A percentile compares a stretch with the other conserved stretches of the same genome.
phyloP scores from a whole-genome alignment of 2,329 filamentous ascomycete species.

The Beauveria asiatica region DNA sequence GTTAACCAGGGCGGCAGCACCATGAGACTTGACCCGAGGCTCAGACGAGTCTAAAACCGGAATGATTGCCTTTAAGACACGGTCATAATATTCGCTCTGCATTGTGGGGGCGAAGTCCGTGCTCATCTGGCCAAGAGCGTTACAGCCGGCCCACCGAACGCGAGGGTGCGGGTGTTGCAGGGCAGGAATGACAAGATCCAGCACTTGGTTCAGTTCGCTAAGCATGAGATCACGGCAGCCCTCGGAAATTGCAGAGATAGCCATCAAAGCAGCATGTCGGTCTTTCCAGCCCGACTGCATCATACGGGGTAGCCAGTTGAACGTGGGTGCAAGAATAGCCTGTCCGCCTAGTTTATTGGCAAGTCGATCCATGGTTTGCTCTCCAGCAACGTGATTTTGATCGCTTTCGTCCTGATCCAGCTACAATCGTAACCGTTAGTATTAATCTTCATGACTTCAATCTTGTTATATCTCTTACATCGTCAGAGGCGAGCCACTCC shows the following conservation, averaged over 20 bases:
- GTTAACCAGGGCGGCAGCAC: constrained; percentile 94
- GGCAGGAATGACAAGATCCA: constrained; percentile 89
- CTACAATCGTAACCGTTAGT: constrained; percentile 32
- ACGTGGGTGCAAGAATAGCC: constrained; percentile 85
- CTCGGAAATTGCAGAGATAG: constrained; percentile 96
- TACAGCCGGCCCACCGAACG: constrained; percentile 95
- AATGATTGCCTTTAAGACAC: constrained; percentile 83
- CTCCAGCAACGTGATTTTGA: constrained; percentile 91
- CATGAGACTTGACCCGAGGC: constrained; percentile 91
- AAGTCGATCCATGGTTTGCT: constrained; percentile 96
- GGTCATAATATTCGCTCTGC: constrained; percentile 89
- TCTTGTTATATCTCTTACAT: constrained; percentile 46
- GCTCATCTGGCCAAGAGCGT: constrained; percentile 98
- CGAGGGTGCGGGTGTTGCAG: constrained; percentile 84
- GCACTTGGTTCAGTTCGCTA: constrained; percentile 84
- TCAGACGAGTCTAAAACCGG: constrained; percentile 85
- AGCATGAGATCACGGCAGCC: constrained; percentile 95
- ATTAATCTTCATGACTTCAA: not conserved
- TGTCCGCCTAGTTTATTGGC: constrained; percentile 96
- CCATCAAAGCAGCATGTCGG: constrained; percentile 94
- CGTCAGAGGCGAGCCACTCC: constrained; percentile 89
- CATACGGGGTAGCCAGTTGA: constrained; percentile 96
- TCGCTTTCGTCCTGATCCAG: constrained; percentile 94
- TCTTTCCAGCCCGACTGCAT: constrained; percentile 96
- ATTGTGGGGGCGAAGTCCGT: constrained; percentile 97